These are phyloP conservation scores for Cladosporium sp. DNA, from an alignment of 2,329 filamentous ascomycete species.

Conservation along the genomic window DNA sequence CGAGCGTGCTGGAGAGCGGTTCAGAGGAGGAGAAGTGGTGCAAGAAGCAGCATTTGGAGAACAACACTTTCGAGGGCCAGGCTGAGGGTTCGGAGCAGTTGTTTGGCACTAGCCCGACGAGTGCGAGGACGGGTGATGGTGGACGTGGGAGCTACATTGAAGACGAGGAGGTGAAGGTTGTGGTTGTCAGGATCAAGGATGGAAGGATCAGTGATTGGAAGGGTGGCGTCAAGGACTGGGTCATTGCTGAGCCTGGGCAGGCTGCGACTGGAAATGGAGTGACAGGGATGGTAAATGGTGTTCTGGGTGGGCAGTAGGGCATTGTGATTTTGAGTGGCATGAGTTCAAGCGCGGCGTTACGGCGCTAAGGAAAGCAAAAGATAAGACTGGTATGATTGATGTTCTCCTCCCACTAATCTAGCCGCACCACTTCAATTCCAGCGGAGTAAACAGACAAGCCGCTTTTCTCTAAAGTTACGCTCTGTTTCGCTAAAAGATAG, in stretches of 20 bases:
- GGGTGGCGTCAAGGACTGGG: slow-evolving; percentile 83
- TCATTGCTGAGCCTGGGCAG: slow-evolving; percentile 14
- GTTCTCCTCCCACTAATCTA: too few species aligned
- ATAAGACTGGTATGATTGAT: too few species aligned
- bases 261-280: not conserved
- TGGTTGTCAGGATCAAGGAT: slow-evolving; percentile 78
- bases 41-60: slow-evolving; percentile 77
- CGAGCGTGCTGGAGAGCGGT: slow-evolving; percentile 66
- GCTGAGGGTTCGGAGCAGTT: slow-evolving; percentile 13
- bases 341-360: slow-evolving; percentile 5
- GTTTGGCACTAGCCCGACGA: slow-evolving; percentile 21
- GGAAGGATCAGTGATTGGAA: slow-evolving; percentile 94
- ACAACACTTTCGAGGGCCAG: slow-evolving; percentile 62
- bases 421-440: too few species aligned
- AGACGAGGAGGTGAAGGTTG: slow-evolving; percentile 79
- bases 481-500: too few species aligned
- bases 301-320: not conserved
- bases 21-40: slow-evolving; percentile 83
- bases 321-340: not conserved
- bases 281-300: slow-evolving; percentile 5
- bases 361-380: not conserved
- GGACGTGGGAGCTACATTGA: slow-evolving; percentile 67
- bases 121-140: slow-evolving; percentile 36
- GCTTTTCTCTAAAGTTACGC: too few species aligned
- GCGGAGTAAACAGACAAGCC: too few species aligned